Base-by-base conservation (phyloP, 2,329 filamentous ascomycete species). In the Microascus cirrosus region DNA sequence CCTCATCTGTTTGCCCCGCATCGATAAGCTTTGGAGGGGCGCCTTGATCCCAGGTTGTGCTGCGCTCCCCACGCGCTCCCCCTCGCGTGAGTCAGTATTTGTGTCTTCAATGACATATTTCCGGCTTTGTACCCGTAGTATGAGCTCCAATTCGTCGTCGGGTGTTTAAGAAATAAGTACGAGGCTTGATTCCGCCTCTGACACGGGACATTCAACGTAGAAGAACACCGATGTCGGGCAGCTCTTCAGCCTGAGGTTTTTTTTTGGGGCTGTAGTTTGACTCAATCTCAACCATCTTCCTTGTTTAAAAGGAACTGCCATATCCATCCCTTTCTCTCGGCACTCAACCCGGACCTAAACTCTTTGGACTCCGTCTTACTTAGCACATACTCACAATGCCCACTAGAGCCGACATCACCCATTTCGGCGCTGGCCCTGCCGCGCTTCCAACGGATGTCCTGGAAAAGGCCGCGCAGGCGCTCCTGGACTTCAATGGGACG, bases 361-460 rank as follows among this genome's bases (percentile, higher is more conserved):
- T 24, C 45, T 50, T 22, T 24, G 45, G 22, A 50, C 6, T 13
- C 45, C 11, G 45, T 24, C n/a, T 50, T 50, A 22, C n/a, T 50
- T 50, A 50, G n/a, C 45, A 50, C n/a, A 24, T 50, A 34, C 12
- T 32, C 56, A 60, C 12, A 55, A 90, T 93, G 89, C 85, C 87
- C 66, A 76, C 82, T 62, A 80, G 90, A 72, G 78, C 83, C 65
- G 86, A 93, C 62, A 82, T 94, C 69, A 81, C 85, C 63, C 94
- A 95, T 74, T 96, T 95, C 65, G 91, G 92, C 61, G 92, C 93
- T 57, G 93, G 93, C 62, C 93, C 93, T 54, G 91, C 93, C n/a
- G 77, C 84, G 35, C 80, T 97, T 20, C 92, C 92, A 25, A 95
- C 89, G 13, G 74, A 82, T 3, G 89, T 96, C 24, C 82, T 96